Percentiles rank a stretch among this genome's conserved stretches.
These are phyloP conservation scores for Gryganskiella cystojenkinii DNA, from an alignment of 192 early-diverging fungal species.

Conservation along the genomic window DNA sequence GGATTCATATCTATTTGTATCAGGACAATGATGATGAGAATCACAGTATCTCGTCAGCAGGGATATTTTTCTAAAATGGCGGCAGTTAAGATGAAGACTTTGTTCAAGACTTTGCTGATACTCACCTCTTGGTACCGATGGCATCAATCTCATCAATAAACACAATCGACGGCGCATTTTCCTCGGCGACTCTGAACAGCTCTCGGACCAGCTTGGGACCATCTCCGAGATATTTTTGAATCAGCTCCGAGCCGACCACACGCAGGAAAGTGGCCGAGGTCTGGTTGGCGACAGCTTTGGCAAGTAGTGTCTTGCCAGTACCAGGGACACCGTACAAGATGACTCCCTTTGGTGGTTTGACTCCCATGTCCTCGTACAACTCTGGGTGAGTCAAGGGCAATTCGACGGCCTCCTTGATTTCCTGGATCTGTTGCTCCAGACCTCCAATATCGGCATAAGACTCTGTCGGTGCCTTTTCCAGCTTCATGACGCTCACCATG, in stretches of 20 bases:
- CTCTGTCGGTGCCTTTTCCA: slow-evolving; percentile 98
- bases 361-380: slow-evolving; percentile 98
- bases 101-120: too few species aligned
- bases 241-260: slow-evolving; percentile 96
- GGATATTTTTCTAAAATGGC: background rate
- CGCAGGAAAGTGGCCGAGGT: slow-evolving; percentile 98
- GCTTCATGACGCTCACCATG: slow-evolving; percentile 99
- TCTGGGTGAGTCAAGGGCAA: slow-evolving; percentile 97
- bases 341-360: slow-evolving; percentile 97
- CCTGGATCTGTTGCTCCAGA: slow-evolving; percentile 96
- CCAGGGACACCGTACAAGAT: slow-evolving; percentile 96
- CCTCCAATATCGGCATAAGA: slow-evolving; percentile 99
- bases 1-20: slow-evolving; percentile 81
- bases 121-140: slow-evolving; percentile 91
- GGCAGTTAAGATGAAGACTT: background rate
- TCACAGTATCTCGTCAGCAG: too few species aligned
- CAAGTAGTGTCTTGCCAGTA: slow-evolving; percentile 93
- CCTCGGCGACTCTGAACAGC: slow-evolving; percentile 95
- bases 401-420: slow-evolving; percentile 98
- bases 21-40: too few species aligned
- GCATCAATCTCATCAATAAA: slow-evolving; percentile 99
- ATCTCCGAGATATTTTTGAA: slow-evolving; percentile 99
- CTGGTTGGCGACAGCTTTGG: slow-evolving; percentile 98
- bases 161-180: slow-evolving; percentile 97
- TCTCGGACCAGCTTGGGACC: slow-evolving; percentile 98